A percentile compares a stretch with the other conserved stretches of the same genome.
These are phyloP conservation scores for Penicillium verhagenii DNA, from an alignment of 495 filamentous ascomycete genomes.

Conservation along the genomic window DNA sequence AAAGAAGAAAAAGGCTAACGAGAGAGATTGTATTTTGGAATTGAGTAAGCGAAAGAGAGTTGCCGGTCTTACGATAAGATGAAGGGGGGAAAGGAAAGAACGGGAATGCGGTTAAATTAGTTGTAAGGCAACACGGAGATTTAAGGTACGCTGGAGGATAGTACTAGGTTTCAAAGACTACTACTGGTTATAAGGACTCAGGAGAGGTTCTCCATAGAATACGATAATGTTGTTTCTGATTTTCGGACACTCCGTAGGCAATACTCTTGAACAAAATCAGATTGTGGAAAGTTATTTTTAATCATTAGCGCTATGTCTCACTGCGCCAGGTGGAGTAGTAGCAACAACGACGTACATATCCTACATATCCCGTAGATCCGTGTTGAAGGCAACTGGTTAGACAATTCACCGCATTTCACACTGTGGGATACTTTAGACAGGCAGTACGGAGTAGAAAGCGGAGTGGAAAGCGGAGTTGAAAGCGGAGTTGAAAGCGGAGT, in stretches of 20 bases:
- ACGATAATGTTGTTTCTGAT: neutral
- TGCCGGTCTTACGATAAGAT: slow-evolving; percentile 13
- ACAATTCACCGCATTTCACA: neutral
- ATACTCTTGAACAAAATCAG: neutral
- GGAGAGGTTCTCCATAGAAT: neutral
- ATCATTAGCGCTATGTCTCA: neutral
- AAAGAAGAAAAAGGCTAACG: neutral
- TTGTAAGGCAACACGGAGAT: too few species aligned
- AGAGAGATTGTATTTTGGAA: slow-evolving; percentile 8
- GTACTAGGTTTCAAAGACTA: neutral
- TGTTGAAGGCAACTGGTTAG: neutral
- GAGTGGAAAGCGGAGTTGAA: too few species aligned
- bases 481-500: too few species aligned
- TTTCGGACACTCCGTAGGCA: neutral
- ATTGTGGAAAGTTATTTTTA: neutral
- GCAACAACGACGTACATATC: neutral
- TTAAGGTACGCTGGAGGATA: neutral
- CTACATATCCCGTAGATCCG: neutral
- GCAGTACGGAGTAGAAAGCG: too few species aligned
- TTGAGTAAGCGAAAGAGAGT: slow-evolving; percentile 3
- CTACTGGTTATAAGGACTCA: too few species aligned
- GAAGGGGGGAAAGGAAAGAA: slow-evolving; percentile 12
- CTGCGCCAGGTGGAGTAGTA: neutral
- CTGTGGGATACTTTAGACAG: too few species aligned
- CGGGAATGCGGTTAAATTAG: slow-evolving; percentile 17